Base-by-base conservation (phyloP, 495 filamentous ascomycete species). In the Talaromyces trachyspermus region DNA sequence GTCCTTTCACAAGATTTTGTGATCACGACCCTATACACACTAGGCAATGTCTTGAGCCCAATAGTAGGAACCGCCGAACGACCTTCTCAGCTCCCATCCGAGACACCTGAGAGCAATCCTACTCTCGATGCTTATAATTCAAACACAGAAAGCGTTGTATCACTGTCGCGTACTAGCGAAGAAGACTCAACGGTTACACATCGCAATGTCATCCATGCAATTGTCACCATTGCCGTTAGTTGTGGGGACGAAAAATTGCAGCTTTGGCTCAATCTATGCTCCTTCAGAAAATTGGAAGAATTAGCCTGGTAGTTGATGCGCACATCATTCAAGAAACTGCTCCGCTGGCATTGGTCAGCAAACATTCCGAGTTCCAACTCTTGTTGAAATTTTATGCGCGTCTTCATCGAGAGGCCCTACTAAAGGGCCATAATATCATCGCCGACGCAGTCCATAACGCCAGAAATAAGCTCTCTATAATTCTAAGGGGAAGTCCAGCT, bases 181-280 rank as follows among this genome's bases (percentile, higher is more conserved):
- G 88, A 91, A 61, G 89, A 91, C 15, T 83, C 75, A 8, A 70
- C 75, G 4, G 60, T 77, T 11, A 80, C 86, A 0, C 84, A 90
- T 63, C 78, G 80, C 12, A 92, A 85, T 51, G 80, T 95, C 23
- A 80, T 96, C 25, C 85, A 94, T 57, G 85, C 90, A 5, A 91
- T 97, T 51, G 89, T 91, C 51, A 81, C 80, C 23, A 86, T 97
- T 56, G 88, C 94, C 1, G 82, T 71, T 26, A 78, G 74, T 46
- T 89, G 83, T 60, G 77, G 83, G 36, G 90, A 98, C 51, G 81
- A 88, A 27, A 95, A 95, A 92, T 97, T 37, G 91, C 83, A 18
- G 94, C 91, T 10, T 72, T 98, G 45, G 89, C 89, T n/a, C 85
- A 95, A 55, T 91, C 89, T 4, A 96, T 97, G 85, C 76, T 98